Evolutionary conservation across 2,329 filamentous ascomycete genomes (phyloP).

Genomic region (Diplodia corticola): DNA sequence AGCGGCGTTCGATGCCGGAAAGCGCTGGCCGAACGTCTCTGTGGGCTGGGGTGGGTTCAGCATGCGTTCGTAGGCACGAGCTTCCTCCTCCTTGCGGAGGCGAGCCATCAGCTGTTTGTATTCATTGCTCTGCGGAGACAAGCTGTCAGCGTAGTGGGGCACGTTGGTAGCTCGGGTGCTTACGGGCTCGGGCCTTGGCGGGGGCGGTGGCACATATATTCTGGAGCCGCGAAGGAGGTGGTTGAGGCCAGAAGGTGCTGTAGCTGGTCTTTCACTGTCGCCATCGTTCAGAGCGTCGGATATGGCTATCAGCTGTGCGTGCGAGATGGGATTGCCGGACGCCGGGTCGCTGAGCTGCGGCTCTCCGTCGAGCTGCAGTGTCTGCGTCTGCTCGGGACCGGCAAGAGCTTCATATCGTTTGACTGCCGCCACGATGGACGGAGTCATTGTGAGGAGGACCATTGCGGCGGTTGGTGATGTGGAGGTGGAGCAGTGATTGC

Average conservation of each 20-base stretch:
- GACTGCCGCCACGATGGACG: slow-evolving; percentile 65
- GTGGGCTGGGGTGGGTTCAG: slow-evolving; percentile 58
- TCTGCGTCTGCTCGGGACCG: slow-evolving; percentile 28
- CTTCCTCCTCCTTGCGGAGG: slow-evolving; percentile 80
- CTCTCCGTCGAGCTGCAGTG: slow-evolving; percentile 41
- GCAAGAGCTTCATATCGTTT: slow-evolving; percentile 33
- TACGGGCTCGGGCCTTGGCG: slow-evolving; percentile 76
- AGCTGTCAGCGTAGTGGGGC: slow-evolving; percentile 1
- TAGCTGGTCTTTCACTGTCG: not conserved
- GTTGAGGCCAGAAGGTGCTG: slow-evolving; percentile 55
- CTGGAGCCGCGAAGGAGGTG: slow-evolving; percentile 68
- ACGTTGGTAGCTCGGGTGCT: slow-evolving; percentile 32
- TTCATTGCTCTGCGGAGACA: slow-evolving; percentile 62
- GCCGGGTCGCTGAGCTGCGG: slow-evolving; percentile 53
- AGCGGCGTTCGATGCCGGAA: slow-evolving; percentile 54
- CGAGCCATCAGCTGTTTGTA: slow-evolving; percentile 87
- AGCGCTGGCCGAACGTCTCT: slow-evolving; percentile 62
- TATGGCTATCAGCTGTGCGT: slow-evolving; percentile 66
- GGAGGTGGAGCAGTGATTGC: slow-evolving; percentile 11
- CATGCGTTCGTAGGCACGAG: slow-evolving; percentile 79
- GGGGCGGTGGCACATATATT: slow-evolving; percentile 77
- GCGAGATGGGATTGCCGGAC: slow-evolving; percentile 69
- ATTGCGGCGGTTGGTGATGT: slow-evolving; percentile 48
- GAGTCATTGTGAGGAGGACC: slow-evolving; percentile 77
- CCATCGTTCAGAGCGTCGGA: slow-evolving; percentile 55